Evolutionary conservation across 139 green algal genomes (phyloP), one percentile per base, ranked within the genome.

Genomic region (Diplosphaera chodatii): DNA sequence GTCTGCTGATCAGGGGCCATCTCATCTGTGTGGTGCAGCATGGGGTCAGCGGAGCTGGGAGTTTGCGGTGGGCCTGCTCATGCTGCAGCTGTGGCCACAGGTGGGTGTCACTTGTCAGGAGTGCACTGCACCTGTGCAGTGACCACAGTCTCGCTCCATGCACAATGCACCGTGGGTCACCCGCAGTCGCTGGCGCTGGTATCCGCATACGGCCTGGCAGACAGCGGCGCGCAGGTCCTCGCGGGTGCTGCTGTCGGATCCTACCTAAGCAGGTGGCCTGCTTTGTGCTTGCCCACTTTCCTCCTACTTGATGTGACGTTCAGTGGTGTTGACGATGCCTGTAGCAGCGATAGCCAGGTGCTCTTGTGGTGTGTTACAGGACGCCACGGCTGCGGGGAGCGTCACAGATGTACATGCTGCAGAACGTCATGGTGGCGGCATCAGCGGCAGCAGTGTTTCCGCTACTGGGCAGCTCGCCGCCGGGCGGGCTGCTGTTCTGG

Each of bases 391-490:
- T 89, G 66, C 65, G 31, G 0, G 85, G 73, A 1, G 79, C 83
- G 3, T 63, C 40, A 30, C 30, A 20, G 3, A 82, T 87, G 72
- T 89, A 87, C 66, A 10, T 81, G 13, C n/a, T 87, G 22, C 88
- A 94, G 27, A 93, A 92, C 68, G 4, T 15, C 18, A 80, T 69
- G 68, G 83, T 91, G 22, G 77, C 66, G 1, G 25, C 68, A 0
- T 89, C 81, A 30, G 83, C 86, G 1, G 65, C 69, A 1, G 66
- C 80, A 22, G 81, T 80, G 31, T 64, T 72, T 30, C 32, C 55
- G 37, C 70, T 88, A 74, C 68, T 86, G 55, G 68, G 27, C 29
- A 8, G 48, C 23, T 16, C 15, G 25, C 6, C 33, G 34, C 40
- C 32, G 5, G 37, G 21, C 2, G 27, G 28, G 20, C 62, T 74